Evolutionary conservation across 257 asterid species (phyloP), one percentile per base, ranked within the genome.

Genomic region (Lavandula angustifolia): DNA sequence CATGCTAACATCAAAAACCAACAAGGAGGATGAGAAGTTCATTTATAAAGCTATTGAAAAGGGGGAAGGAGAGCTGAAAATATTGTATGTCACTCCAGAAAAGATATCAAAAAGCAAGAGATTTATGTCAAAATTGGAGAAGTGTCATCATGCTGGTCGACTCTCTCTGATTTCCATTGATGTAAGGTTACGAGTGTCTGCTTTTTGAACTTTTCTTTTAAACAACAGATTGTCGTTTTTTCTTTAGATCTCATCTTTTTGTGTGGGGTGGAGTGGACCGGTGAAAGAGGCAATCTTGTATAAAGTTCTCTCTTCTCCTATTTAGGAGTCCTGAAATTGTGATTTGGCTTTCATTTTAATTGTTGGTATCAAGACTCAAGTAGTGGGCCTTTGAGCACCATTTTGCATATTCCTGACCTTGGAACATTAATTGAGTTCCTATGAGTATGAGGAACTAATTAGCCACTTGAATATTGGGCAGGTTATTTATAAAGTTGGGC

Each of bases 21-120:
- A 55, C 79, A 92, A 89, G 79, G 99, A 89, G 43, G 67, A 84
- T 47, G 97, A 89, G 80, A 89, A 92, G 84, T 92, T 87, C 80
- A 87, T 89, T 16, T 92, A 89, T 72, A 89, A 84, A 75, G 85
- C 95, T 66, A 87, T 92, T 32, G 99, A 92, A 69, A 92, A 89
- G 81, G 97, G 97, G 63, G 94, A 80, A 58, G 94, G 80, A 70
- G 94, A 85, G 59, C 94, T 92, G 62, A 87, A 80, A 56, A 85
- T 89, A 64, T 75, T 92, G 74, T 92, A 92, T 42, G 99, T 89
- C 72, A 92, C 99, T 11, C 99, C 99, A 1, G 99, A 89, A 70
- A 92, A 92, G 84, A 87, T 92, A 79, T 92, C 99, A 44, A 92
- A 92, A 82, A 92, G 97, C 85, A 92, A 92, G 85, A 87, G 94